Conservation (phyloP, 257 asterid genomes). For the Perilla frutescens region DNA sequence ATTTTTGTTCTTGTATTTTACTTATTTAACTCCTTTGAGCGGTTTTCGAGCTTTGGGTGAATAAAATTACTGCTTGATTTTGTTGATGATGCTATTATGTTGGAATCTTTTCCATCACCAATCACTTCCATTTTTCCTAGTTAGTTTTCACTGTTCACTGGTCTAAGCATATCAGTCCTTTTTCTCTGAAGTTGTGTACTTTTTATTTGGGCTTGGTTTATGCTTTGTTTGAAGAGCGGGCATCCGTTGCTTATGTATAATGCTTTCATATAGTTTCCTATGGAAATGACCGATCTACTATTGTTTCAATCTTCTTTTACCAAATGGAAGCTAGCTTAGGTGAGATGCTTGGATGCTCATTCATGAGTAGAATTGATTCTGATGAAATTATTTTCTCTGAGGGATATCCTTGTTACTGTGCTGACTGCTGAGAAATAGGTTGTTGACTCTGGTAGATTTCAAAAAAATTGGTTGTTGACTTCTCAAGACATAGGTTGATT, state of each 20-base stretch:
- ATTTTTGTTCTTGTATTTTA: too few relatives aligned
- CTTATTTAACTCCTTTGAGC: not conserved
- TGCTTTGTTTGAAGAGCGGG: conserved; percentile 23
- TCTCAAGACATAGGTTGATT: not conserved
- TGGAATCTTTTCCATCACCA: not conserved
- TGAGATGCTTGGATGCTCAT: conserved; percentile 10
- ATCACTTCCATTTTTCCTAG: not conserved
- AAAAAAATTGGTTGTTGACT: conserved; percentile 19
- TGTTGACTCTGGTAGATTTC: conserved; percentile 6
- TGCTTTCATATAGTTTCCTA: conserved; percentile 1
- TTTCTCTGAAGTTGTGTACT: not conserved
- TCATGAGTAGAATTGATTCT: conserved; percentile 5
- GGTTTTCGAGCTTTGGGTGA: not conserved
- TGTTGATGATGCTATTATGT: not conserved
- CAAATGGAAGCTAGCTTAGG: conserved; percentile 16
- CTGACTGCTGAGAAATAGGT: not conserved
- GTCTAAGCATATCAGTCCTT: not conserved
- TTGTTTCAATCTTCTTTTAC: not conserved
- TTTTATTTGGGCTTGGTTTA: not conserved
- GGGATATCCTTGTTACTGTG: not conserved
- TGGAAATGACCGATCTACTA: not conserved
- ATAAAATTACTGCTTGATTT: not conserved
- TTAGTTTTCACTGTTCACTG: not conserved
- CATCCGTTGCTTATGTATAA: conserved; percentile 3
- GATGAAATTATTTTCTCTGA: conserved; percentile 2